phyloP scores from a whole-genome alignment of 768 basidiomycete genomes.

The Infundibulicybe gibba region DNA sequence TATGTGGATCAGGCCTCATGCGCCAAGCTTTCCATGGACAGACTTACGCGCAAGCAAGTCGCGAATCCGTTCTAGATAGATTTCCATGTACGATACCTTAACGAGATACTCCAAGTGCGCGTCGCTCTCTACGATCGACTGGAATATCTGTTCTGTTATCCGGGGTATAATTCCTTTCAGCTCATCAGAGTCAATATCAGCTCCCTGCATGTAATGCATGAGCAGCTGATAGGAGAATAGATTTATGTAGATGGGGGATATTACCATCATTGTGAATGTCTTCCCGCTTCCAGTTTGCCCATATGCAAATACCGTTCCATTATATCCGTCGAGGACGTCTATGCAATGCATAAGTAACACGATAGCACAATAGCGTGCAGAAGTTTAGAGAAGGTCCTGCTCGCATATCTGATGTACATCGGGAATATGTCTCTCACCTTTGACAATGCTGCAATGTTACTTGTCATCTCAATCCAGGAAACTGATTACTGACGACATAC shows the following conservation, averaged over 20 bases:
- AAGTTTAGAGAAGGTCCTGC: not conserved
- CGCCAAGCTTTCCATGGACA: not conserved
- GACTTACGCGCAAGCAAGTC: conserved; percentile 92
- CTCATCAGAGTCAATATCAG: conserved; percentile 93
- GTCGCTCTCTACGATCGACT: conserved; percentile 94
- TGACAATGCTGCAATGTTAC: conserved; percentile 66
- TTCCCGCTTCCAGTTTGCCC: conserved; percentile 88
- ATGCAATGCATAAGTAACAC: conserved; percentile 4
- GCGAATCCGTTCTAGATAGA: conserved; percentile 93
- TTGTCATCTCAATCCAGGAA: not conserved
- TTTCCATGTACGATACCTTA: conserved; percentile 99
- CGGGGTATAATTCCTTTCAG: conserved; percentile 96
- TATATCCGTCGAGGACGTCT: conserved; percentile 99
- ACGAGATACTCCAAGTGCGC: conserved; percentile 96
- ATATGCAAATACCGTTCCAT: conserved; percentile 91
- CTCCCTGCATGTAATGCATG: conserved; percentile 60
- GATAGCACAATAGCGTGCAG: not conserved
- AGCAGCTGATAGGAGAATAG: conserved; percentile 4
- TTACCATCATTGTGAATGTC: conserved; percentile 98
- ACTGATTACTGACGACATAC: conserved; percentile 42
- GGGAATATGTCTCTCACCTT: conserved; percentile 46
- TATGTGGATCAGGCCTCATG: conserved; percentile 3
- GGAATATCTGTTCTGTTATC: conserved; percentile 98
- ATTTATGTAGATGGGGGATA: conserved; percentile 2
- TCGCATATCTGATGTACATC: conserved; percentile 3